Percentiles rank a stretch among this genome's conserved stretches.
phyloP scores from a whole-genome alignment of 2,329 filamentous ascomycete genomes.

The Fusarium pilosicola region DNA sequence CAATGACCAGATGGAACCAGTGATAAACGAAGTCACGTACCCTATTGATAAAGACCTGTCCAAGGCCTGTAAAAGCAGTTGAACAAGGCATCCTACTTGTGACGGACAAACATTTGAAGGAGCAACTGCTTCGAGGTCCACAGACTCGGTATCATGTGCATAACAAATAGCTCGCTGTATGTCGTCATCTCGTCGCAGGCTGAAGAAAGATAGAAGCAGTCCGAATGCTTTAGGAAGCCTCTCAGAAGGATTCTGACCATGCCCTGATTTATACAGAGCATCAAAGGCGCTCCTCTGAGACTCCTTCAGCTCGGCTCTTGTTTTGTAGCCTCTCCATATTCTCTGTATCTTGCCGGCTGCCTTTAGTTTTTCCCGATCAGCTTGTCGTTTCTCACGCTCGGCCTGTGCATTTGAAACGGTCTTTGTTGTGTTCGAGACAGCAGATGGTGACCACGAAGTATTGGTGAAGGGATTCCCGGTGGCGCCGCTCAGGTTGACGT shows the following conservation, averaged over 20 bases:
- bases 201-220: slow-evolving; percentile 63
- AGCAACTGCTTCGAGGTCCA: slow-evolving; percentile 50
- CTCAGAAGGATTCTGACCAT: slow-evolving; percentile 47
- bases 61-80: slow-evolving; percentile 51
- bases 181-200: slow-evolving; percentile 57
- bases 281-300: slow-evolving; percentile 72
- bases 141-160: slow-evolving; percentile 54
- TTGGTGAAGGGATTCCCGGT: slow-evolving; percentile 81
- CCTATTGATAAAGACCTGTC: slow-evolving; percentile 32
- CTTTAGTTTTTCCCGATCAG: slow-evolving; percentile 79
- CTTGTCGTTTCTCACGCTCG: slow-evolving; percentile 82
- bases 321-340: slow-evolving; percentile 81
- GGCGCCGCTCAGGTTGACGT: slow-evolving; percentile 93
- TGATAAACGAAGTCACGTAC: slow-evolving; percentile 34
- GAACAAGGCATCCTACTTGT: slow-evolving; percentile 50
- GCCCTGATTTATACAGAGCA: slow-evolving; percentile 58
- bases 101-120: slow-evolving; percentile 44
- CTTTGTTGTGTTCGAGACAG: slow-evolving; percentile 73
- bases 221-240: slow-evolving; percentile 55
- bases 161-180: slow-evolving; percentile 59
- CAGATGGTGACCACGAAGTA: slow-evolving; percentile 65
- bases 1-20: not conserved
- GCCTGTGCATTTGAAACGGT: slow-evolving; percentile 88
- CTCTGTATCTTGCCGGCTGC: slow-evolving; percentile 80
- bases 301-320: slow-evolving; percentile 67